Evolutionary conservation across 306 rosid genomes (phyloP).

Genomic region (Lathyrus tuberosus): DNA sequence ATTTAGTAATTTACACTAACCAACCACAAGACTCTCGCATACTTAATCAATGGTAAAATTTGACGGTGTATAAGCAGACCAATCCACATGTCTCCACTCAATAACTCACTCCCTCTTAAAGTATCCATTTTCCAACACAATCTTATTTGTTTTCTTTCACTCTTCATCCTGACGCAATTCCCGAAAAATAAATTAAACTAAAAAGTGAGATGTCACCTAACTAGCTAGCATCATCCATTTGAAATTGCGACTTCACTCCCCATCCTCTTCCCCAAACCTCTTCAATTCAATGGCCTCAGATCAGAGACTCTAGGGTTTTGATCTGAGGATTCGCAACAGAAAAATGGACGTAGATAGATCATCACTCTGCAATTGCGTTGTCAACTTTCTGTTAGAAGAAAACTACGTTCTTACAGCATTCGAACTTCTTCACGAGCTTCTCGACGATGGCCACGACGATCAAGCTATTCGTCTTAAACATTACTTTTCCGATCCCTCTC

Average conservation of each 20-base stretch:
- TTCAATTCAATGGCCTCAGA: slow-evolving; percentile 46
- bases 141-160: neutral
- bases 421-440: slow-evolving; percentile 99
- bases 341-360: slow-evolving; percentile 86
- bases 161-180: neutral
- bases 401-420: slow-evolving; percentile 88
- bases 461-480: slow-evolving; percentile 94
- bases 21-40: too few species aligned
- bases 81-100: too few species aligned
- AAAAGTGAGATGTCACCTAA: slow-evolving; percentile 26
- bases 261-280: neutral
- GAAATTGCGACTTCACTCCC: slow-evolving; percentile 32
- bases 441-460: slow-evolving; percentile 80
- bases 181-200: neutral
- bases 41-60: too few species aligned
- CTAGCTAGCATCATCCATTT: neutral
- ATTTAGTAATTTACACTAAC: too few species aligned
- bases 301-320: slow-evolving; percentile 42
- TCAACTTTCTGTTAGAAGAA: slow-evolving; percentile 93
- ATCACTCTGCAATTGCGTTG: slow-evolving; percentile 97
- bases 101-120: too few species aligned
- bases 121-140: neutral
- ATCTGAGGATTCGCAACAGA: slow-evolving; percentile 23
- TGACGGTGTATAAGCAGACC: too few species aligned
- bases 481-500: slow-evolving; percentile 75